Evolutionary conservation across 2,329 filamentous ascomycete species (phyloP).

Genomic region (Graphiopsis chlorocephala): DNA sequence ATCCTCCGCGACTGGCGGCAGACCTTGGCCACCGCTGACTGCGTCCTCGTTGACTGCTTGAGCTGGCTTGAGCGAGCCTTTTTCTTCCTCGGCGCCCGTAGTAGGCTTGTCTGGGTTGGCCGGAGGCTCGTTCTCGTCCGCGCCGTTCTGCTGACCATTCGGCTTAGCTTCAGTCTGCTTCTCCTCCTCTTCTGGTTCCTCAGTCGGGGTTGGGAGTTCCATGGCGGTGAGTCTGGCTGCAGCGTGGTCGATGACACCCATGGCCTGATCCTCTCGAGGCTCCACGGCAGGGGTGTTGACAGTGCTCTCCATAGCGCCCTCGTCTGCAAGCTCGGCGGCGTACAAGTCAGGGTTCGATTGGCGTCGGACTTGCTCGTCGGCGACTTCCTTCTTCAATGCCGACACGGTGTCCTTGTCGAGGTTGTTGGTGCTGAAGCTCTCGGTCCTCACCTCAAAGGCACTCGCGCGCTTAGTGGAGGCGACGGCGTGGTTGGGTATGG

Average conservation of each 20-base stretch:
- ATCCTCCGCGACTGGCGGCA: constrained; percentile 36
- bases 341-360: constrained; percentile 35
- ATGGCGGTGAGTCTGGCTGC: constrained; percentile 7
- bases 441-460: constrained; percentile 17
- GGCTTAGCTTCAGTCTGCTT: not conserved
- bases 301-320: constrained; percentile 42
- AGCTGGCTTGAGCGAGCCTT: constrained; percentile 40
- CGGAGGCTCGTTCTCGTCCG: constrained; percentile 27
- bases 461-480: constrained; percentile 12
- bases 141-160: not conserved
- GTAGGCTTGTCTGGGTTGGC: constrained; percentile 45
- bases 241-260: constrained; percentile 18
- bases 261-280: constrained; percentile 26
- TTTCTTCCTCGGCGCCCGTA: constrained; percentile 42
- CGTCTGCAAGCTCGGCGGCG: constrained; percentile 41
- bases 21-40: constrained; percentile 39
- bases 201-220: constrained; percentile 3
- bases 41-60: constrained; percentile 38
- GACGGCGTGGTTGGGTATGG: constrained; percentile 8
- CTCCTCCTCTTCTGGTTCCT: constrained; percentile 18
- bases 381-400: constrained; percentile 42
- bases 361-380: constrained; percentile 40
- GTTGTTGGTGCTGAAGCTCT: constrained; percentile 44
- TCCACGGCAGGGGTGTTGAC: constrained; percentile 34
- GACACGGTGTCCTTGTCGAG: constrained; percentile 32